These are phyloP conservation scores for Polytrichum commune DNA, from an alignment of 225 moss, liverwort and hornwort species.

Conservation along the genomic window DNA sequence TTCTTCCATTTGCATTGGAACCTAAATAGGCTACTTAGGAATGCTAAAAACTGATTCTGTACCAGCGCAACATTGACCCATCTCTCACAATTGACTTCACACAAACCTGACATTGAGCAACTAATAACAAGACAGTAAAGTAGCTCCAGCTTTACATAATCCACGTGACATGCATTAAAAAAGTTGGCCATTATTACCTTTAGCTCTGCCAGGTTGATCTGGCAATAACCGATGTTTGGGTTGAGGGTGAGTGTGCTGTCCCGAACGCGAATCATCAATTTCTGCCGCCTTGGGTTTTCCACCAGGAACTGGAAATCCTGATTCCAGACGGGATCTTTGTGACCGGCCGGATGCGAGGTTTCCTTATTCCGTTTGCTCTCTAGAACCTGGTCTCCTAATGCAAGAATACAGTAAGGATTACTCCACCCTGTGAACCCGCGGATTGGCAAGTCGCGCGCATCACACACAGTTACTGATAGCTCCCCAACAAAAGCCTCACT, in stretches of 20 bases:
- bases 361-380: conserved; percentile 97
- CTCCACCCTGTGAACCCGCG: conserved; percentile 90
- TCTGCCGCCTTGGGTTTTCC: conserved; percentile 74
- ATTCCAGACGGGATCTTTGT: conserved; percentile 94
- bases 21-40: too few species aligned
- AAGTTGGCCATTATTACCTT: conserved; percentile 22
- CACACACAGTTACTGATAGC: conserved; percentile 89
- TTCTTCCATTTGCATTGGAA: too few species aligned
- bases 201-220: conserved; percentile 79
- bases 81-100: too few species aligned
- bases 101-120: too few species aligned
- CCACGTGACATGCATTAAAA: too few species aligned
- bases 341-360: conserved; percentile 86
- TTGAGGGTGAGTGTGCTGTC: conserved; percentile 88
- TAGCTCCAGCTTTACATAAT: too few species aligned
- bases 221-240: conserved; percentile 85
- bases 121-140: too few species aligned
- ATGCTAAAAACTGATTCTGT: too few species aligned
- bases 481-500: conserved; percentile 95
- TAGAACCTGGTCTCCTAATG: conserved; percentile 81
- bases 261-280: conserved; percentile 70
- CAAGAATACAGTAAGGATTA: conserved; percentile 85
- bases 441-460: conserved; percentile 76
- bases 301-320: conserved; percentile 88
- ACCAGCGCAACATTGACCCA: too few species aligned